Evolutionary conservation across 2,329 filamentous ascomycete species (phyloP), one percentile per base, ranked within the genome.

Genomic region (Fusarium subglutinans): DNA sequence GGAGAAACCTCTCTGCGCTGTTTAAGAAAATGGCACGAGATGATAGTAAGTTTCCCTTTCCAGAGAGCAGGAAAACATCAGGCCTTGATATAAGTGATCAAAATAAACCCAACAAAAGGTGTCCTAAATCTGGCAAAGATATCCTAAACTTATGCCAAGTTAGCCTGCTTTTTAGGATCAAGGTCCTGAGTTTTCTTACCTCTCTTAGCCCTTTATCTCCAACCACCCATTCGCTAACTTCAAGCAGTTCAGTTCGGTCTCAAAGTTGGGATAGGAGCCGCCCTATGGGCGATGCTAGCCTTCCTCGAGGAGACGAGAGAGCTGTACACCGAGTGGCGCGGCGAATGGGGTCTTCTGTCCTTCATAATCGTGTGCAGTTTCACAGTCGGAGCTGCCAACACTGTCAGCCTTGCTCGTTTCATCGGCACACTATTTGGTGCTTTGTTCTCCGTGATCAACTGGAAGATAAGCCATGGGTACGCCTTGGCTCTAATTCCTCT

Each of bases 331-430:
- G 92, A 93, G 73, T 98, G 95, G 94, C 89, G 96, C 77, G 96
- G 96, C 14, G 96, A 99, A 86, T 99, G 96, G 96, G 96, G 96
- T 20, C 86, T 99, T 2, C 81, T 99, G 37, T 98, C 95, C 0
- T 98, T 98, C 85, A 98, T 98, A 95, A 91, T 98, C 78, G 96
- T 99, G n/a, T 98, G 95, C 80, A 95, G 93, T 45, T 98, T 98
- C 95, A 99, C 96, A 0, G 95, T 98, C 14, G 96, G 96, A n/a
- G 95, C 96, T 9, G 94, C 95, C 22, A 99, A 98, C 80, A 98
- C 96, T 1, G 98, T 96, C 0, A 95, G 94, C 3, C 90, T 91
- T 78, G 91, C 95, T 45, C 91, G 96, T 73, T 96, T 98, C 79
- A 86, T 94, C 8, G 96, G 96, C 58, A 99, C 96, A 0, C 86